These are phyloP conservation scores for Nemophila menziesii DNA, from an alignment of 257 asterid species.

Conservation along the genomic window DNA sequence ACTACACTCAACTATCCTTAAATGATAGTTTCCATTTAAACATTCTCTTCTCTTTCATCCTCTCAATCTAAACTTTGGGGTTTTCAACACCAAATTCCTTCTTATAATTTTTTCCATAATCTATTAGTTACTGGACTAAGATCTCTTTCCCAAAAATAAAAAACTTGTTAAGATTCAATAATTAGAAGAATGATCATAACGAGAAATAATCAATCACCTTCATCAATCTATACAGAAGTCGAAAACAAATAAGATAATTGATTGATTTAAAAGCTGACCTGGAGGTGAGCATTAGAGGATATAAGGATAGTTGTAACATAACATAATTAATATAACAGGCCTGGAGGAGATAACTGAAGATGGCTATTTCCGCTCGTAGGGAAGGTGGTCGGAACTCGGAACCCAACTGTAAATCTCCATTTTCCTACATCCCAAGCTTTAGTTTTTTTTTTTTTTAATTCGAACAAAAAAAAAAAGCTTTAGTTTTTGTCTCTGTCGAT, in stretches of 20 bases:
- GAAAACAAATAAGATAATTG: neutral
- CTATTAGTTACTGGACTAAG: slow-evolving; percentile 70
- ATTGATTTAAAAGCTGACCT: neutral
- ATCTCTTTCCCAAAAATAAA: slow-evolving; percentile 55
- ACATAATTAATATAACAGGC: too few relatives aligned
- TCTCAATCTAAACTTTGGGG: too few relatives aligned
- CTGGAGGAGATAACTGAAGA: neutral
- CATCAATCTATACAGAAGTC: neutral
- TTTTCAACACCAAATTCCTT: slow-evolving; percentile 46
- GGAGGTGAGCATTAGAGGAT: too few relatives aligned
- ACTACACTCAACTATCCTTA: slow-evolving; percentile 34
- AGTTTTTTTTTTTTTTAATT: too few relatives aligned
- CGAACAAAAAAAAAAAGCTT: too few relatives aligned
- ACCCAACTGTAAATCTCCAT: too few relatives aligned
- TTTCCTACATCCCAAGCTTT: too few relatives aligned
- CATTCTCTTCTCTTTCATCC: slow-evolving; percentile 34
- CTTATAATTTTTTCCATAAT: slow-evolving; percentile 58
- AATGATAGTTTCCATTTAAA: slow-evolving; percentile 55
- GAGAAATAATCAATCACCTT: neutral
- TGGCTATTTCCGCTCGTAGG: too few relatives aligned
- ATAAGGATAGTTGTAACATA: too few relatives aligned
- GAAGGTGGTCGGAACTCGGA: too few relatives aligned
- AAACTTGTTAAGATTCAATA: neutral
- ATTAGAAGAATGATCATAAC: neutral
- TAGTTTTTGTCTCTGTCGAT: too few relatives aligned